phyloP scores from a whole-genome alignment of 495 filamentous ascomycete species.

The Glonium stellatum region DNA sequence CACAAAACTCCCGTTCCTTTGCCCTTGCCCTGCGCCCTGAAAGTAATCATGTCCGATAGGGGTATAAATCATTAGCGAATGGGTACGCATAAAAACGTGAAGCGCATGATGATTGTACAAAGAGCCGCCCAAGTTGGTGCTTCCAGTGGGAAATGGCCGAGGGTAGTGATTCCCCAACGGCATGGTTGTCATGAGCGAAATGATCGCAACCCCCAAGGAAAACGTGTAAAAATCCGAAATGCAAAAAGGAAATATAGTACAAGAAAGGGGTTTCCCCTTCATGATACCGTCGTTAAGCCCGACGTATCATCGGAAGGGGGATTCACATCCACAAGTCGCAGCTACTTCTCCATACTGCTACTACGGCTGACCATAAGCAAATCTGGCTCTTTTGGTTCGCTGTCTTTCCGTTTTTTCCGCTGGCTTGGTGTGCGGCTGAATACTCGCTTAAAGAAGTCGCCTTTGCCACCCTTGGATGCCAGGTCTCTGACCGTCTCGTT shows the following conservation, averaged over 20 bases:
- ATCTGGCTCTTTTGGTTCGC: constrained; percentile 18
- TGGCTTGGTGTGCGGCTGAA: constrained; percentile 20
- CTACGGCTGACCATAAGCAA: constrained; percentile 9
- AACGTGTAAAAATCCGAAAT: background rate
- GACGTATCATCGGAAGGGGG: background rate
- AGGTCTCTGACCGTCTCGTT: constrained; percentile 3
- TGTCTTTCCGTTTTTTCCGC: constrained; percentile 25
- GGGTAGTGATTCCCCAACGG: background rate
- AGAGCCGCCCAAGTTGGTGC: constrained; percentile 6
- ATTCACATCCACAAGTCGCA: background rate
- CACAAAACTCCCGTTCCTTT: background rate
- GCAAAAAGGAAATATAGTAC: background rate
- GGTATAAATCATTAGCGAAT: constrained; percentile 1
- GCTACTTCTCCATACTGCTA: constrained; percentile 12
- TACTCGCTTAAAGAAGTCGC: constrained; percentile 20
- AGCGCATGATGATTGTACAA: background rate
- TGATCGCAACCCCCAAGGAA: background rate
- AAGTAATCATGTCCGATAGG: background rate
- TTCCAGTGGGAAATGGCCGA: background rate
- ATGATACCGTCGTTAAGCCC: background rate
- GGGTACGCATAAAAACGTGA: background rate
- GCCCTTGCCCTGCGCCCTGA: background rate
- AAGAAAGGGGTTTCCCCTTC: background rate
- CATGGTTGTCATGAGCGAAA: background rate
- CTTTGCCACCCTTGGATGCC: background rate